Base-by-base conservation (phyloP, 345 rosid species). In the Gossypium arboreum region DNA sequence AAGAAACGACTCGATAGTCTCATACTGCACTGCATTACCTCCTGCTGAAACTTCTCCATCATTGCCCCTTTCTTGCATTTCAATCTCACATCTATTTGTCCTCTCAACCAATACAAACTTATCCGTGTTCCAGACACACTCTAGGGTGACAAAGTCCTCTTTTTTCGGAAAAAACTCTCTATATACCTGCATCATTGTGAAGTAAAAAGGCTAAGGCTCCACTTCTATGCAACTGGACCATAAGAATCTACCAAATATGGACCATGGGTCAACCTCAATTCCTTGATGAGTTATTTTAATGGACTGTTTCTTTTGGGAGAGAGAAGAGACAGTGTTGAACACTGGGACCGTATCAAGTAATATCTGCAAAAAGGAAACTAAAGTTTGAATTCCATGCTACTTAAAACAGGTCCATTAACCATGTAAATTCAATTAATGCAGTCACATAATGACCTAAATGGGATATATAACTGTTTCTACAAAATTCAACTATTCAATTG, bases 101-200 rank as follows among this genome's bases (percentile, higher is more conserved):
- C 56, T 86, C 83, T 92, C 93, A 5, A 84, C 76, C 80, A 94
- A 84, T 15, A 80, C 74, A 70, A 84, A 92, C 75, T 90, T 92
- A 78, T 92, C 91, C 0, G 80, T 83, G 81, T 83, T 57, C 94
- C 95, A 92, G 50, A 76, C 74, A 62, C 91, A 92, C 59, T 89
- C 92, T 50, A 92, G 76, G 44, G 83, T 86, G 67, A 84, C 54
- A 71, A 75, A 86, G 66, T 78, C 90, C 62, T 75, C 81, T 60
- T 80, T 82, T 73, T 79, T 78, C 3, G 97, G 98, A 80, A 88
- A 92, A 47, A 84, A 89, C 82, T 94, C 98, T 43, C 97, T 85
- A 77, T 82, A 91, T 22, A 87, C 85, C 95, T 92, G 83, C 68
- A 76, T 60, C 75, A 58, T 52, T 65, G 71, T 50, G 6, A 60